Evolutionary conservation across 495 filamentous ascomycete species (phyloP).

Genomic region (Pyronema omphalodes): DNA sequence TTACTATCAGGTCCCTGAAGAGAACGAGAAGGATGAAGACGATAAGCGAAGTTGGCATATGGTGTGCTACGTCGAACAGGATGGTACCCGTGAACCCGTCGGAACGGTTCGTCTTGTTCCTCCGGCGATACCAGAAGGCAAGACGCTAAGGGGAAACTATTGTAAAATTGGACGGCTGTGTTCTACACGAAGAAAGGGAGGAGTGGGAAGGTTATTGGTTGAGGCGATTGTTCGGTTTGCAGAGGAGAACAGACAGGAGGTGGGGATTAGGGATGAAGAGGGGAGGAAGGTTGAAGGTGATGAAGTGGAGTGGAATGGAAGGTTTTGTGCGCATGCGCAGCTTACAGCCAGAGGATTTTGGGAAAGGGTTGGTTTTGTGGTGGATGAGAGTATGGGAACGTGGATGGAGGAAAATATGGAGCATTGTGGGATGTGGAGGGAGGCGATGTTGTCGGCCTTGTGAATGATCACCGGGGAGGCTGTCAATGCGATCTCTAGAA

Average conservation of each 20-base stretch:
- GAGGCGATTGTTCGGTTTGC: slow-evolving; percentile 46
- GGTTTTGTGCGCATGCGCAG: slow-evolving; percentile 22
- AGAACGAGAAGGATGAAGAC: slow-evolving; percentile 60
- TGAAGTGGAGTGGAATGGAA: slow-evolving; percentile 16
- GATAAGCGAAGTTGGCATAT: slow-evolving; percentile 66
- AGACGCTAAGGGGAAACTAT: slow-evolving; percentile 31
- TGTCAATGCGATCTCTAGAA: too few species aligned
- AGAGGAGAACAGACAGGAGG: slow-evolving; percentile 36
- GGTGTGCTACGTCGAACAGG: slow-evolving; percentile 47
- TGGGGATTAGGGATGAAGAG: slow-evolving; percentile 12
- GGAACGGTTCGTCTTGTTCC: slow-evolving; percentile 54
- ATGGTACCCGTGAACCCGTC: slow-evolving; percentile 32
- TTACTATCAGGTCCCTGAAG: slow-evolving; percentile 31
- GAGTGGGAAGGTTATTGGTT: slow-evolving; percentile 44
- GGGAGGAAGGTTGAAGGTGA: slow-evolving; percentile 2
- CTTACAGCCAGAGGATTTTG: slow-evolving; percentile 10
- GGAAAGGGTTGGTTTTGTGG: slow-evolving; percentile 39
- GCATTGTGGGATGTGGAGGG: slow-evolving; percentile 5
- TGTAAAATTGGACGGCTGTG: slow-evolving; percentile 60
- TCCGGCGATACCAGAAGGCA: slow-evolving; percentile 44
- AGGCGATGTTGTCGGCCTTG: neutral
- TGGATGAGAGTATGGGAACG: slow-evolving; percentile 49
- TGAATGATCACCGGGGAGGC: too few species aligned
- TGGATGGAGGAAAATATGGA: slow-evolving; percentile 59
- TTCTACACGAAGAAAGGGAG: slow-evolving; percentile 37